Conservation (phyloP, 169 alveolate genomes). For the Cryptosporidium bovis region DNA sequence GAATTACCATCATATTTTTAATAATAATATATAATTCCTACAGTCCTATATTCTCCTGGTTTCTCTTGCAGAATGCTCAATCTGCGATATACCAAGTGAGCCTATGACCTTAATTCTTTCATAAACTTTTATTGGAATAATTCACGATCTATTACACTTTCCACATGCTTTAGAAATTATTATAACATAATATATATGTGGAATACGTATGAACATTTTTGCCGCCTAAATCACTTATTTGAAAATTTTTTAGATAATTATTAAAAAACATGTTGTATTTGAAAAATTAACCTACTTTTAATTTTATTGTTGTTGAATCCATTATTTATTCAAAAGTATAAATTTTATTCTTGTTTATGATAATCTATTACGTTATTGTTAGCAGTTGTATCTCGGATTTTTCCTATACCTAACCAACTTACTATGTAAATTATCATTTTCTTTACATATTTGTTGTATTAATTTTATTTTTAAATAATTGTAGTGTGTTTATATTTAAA, state of each 20-base stretch:
- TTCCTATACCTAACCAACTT: no score
- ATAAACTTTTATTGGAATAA: conserved; percentile 5
- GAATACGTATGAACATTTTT: conserved; percentile 45
- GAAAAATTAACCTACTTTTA: no score
- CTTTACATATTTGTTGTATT: no score
- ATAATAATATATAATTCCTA: not conserved
- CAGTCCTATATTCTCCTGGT: not conserved
- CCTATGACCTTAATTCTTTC: conserved; percentile 10
- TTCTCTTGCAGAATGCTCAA: conserved; percentile 14
- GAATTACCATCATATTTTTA: conserved; percentile 10
- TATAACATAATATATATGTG: conserved; percentile 28
- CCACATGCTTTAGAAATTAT: conserved; percentile 46
- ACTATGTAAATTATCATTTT: no score
- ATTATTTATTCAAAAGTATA: no score
- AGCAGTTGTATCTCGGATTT: no score
- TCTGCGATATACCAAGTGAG: conserved; percentile 64
- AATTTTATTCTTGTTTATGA: no score
- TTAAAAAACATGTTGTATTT: not conserved
- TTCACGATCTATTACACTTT: conserved; percentile 58
- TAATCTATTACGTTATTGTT: no score
- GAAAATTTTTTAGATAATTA: not conserved
- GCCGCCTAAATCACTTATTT: conserved; percentile 41
- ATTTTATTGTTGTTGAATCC: no score
- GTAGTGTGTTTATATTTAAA: no score
- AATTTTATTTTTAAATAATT: no score